Evolutionary conservation across 768 basidiomycete genomes (phyloP), one percentile per base, ranked within the genome.

Genomic region (Suillus cothurnatus): DNA sequence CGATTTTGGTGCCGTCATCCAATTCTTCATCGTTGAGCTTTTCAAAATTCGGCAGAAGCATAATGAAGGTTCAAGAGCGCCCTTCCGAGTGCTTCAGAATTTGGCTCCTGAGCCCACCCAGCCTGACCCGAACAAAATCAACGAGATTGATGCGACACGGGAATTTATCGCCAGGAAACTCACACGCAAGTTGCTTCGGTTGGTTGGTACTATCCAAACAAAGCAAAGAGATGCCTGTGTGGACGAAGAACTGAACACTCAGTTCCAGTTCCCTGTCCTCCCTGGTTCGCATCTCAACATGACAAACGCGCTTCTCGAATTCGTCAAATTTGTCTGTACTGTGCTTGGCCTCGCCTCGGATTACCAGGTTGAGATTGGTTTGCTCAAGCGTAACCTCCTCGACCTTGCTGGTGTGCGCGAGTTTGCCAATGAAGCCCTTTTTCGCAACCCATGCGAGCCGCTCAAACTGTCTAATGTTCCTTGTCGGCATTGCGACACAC

Each of bases 361-460:
- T n/a, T 89, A 89, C 68, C 84, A 86, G 31, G 87, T 94, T 64
- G 96, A 99, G 73, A 86, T 97, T 19, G 93, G 94, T 19, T 80
- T 99, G 17, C 78, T 99, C 68, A 93, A 92, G 77, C 88, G 94
- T 43, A 99, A 90, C 74, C 79, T 97, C 17, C 85, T 99, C 62
- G 96, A 99, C 67, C 80, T 98, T 56, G 85, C 96, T 45, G 88
- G 90, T 14, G 83, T 97, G 43, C 87, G 90, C 58, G 95, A 97
- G 75, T 99, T 97, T 71, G 88, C 94, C 8, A 80, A 80, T 61
- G 92, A 95, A 59, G 95, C 95, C 4, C 76, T 83, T 1, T 99
- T 96, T 83, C 87, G 87, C 61, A 97, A 97, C 74, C 96, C 96
- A 0, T 98, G 95, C 79, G 90, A 94, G 73, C 87, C 93, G 11